Base-by-base conservation (phyloP, 257 asterid genomes). In the Ilex asprella region DNA sequence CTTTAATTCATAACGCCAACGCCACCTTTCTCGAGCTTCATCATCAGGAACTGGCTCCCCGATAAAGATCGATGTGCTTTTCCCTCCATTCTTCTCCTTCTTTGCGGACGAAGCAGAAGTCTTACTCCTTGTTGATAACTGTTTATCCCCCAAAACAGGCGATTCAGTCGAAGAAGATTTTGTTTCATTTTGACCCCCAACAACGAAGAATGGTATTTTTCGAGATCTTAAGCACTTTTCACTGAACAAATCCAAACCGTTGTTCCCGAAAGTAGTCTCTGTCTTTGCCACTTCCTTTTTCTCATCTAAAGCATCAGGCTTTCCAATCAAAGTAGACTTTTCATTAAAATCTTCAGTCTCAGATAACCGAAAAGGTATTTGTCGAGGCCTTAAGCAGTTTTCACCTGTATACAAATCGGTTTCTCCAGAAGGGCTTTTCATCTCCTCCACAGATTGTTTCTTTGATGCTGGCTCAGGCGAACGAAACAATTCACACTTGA, bases 1-100 rank as follows among this genome's bases (percentile, higher is more conserved):
- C 98, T 88, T 91, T 60, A 91, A 68, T 15, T 91, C 92, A n/a
- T 88, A 88, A 16, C 98, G 84, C 98, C 98, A 91, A 31, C 67
- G 70, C 96, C 96, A 91, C 72, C 78, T 76, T 63, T 69, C 53
- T 47, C 50, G 81, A 76, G 98, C 97, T 55, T 62, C 87, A 58
- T 83, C 97, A 64, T 84, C 84, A 2, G 79, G 77, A 77, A 92
- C 73, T 12, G 95, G 95, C 66, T 81, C 82, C 60, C 97, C 95
- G 14, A 81, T 63, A 61, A 88, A 91, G 56, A 71, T 61, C 29
- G 73, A 76, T 16, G 21, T 62, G 49, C 30, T 61, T 72, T 73
- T 77, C 59, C 62, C 64, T 16, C 69, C 67, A 4, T 16, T 35
- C 35, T 10, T 30, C 16, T 58, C 72, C 31, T 49, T 64, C 60